Evolutionary conservation across 768 basidiomycete species (phyloP).

Genomic region (Podaxis carcinomalis): DNA sequence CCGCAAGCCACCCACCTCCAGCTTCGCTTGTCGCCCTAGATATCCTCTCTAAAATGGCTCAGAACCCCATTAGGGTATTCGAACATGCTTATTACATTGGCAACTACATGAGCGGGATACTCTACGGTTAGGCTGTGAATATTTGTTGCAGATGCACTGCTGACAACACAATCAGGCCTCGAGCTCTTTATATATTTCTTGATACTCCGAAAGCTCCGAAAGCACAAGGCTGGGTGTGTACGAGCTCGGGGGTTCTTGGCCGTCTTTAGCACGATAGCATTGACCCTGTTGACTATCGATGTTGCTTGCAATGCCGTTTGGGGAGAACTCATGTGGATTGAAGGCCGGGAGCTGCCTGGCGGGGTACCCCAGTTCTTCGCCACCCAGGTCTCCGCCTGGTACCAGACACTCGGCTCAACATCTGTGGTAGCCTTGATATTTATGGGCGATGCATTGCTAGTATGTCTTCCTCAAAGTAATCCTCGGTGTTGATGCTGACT

Average conservation of each 20-base stretch:
- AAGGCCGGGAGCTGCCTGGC: conserved; percentile 20
- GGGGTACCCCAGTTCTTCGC: conserved; percentile 24
- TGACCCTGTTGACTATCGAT: conserved; percentile 25
- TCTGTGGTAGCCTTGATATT: conserved; percentile 25
- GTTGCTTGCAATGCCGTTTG: conserved; percentile 27
- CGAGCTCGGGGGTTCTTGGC: conserved; percentile 21
- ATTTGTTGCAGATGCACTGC: neutral
- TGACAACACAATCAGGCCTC: conserved; percentile 18
- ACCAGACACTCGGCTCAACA: conserved; percentile 26
- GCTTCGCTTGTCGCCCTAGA: neutral
- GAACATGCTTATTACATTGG: conserved; percentile 28
- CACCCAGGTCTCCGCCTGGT: conserved; percentile 25
- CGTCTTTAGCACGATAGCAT: conserved; percentile 22
- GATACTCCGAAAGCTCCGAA: conserved; percentile 16
- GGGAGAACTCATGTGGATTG: conserved; percentile 30
- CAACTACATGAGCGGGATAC: conserved; percentile 27
- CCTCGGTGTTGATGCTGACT: neutral
- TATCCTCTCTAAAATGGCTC: neutral
- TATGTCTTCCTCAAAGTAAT: conserved; percentile 11
- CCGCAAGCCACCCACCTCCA: neutral
- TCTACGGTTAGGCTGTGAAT: conserved; percentile 20
- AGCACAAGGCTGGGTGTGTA: neutral
- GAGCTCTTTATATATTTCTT: conserved; percentile 25
- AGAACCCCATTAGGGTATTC: conserved; percentile 15
- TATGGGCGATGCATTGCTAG: conserved; percentile 28